phyloP scores from a whole-genome alignment of 306 rosid genomes.

The Ziziphus jujuba region DNA sequence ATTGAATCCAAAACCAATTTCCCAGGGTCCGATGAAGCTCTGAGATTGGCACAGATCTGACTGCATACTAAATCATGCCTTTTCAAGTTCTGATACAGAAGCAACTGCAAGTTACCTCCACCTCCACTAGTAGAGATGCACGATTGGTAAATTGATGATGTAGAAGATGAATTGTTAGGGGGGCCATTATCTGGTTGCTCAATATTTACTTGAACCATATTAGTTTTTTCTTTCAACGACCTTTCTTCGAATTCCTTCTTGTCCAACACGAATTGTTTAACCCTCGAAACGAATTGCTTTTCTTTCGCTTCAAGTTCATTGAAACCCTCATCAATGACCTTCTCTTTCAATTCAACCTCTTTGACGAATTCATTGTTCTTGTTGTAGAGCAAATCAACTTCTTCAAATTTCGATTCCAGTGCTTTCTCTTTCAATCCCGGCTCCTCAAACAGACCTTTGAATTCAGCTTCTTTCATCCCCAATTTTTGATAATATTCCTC shows the following conservation, averaged over 20 bases:
- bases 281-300: constrained; percentile 10
- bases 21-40: constrained; percentile 33
- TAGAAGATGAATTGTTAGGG: constrained; percentile 5
- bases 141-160: constrained; percentile 4
- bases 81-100: constrained; percentile 35
- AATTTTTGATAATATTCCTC: constrained; percentile 7
- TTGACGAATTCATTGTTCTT: constrained; percentile 17
- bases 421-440: constrained; percentile 5
- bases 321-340: no score
- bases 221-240: constrained; percentile 17
- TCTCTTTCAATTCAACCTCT: constrained; percentile 30
- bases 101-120: constrained; percentile 24
- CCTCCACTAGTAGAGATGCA: background rate
- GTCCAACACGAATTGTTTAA: constrained; percentile 27
- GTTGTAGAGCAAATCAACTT: constrained; percentile 11
- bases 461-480: constrained; percentile 6
- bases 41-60: constrained; percentile 30
- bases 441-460: constrained; percentile 1
- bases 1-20: constrained; percentile 52
- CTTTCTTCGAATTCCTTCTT: constrained; percentile 27
- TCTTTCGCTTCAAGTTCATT: no score
- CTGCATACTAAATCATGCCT: constrained; percentile 23
- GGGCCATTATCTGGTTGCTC: constrained; percentile 13
- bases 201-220: constrained; percentile 19
- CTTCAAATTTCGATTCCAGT: background rate